These are phyloP conservation scores for Pseudozyma hubeiensis DNA, from an alignment of 1,284 basidiomycete genomes.

Conservation along the genomic window DNA sequence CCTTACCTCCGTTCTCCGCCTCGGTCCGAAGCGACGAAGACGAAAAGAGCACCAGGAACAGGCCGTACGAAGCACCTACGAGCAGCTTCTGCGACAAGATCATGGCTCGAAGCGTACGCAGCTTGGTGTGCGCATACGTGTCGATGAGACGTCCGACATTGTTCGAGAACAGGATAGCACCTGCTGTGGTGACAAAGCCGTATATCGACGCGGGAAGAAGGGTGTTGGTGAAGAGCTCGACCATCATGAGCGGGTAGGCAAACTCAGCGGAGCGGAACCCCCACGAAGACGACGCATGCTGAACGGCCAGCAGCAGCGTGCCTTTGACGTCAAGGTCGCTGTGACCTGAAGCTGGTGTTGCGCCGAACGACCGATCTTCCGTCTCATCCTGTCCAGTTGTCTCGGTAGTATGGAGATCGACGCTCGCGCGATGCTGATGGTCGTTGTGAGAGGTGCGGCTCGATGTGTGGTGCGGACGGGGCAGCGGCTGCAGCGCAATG, in stretches of 20 bases:
- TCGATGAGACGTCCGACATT: conserved; percentile 72
- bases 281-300: conserved; percentile 70
- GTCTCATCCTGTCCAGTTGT: conserved; percentile 1
- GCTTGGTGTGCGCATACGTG: conserved; percentile 65
- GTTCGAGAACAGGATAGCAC: conserved; percentile 70
- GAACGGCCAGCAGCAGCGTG: conserved; percentile 49
- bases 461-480: conserved; percentile 1
- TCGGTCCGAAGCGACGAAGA: conserved; percentile 28
- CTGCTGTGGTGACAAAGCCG: conserved; percentile 71
- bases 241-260: conserved; percentile 72
- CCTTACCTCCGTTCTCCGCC: conserved; percentile 51
- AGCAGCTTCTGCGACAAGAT: conserved; percentile 72
- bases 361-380: conserved; percentile 17
- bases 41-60: conserved; percentile 68
- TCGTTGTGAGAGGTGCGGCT: conserved; percentile 13
- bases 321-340: conserved; percentile 37
- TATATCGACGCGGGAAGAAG: conserved; percentile 73
- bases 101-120: conserved; percentile 70
- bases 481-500: conserved; percentile 17
- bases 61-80: conserved; percentile 70
- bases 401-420: background rate
- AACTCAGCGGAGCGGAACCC: conserved; percentile 72
- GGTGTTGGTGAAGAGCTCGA: conserved; percentile 72
- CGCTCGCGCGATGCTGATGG: background rate
- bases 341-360: conserved; percentile 17